Conservation (phyloP, 148 eudicot genomes). For the Drosera capensis region DNA sequence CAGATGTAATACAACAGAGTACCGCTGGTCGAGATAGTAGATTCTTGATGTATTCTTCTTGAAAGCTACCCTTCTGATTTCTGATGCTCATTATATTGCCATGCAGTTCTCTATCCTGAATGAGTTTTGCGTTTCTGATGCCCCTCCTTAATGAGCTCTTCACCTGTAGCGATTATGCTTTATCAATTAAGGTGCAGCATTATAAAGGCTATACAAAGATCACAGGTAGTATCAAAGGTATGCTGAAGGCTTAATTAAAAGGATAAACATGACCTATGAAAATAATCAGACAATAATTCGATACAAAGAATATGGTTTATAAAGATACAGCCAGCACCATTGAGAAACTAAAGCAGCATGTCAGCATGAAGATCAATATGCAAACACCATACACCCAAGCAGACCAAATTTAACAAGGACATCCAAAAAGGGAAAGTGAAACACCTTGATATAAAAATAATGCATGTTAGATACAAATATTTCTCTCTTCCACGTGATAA, state of each 20-base stretch:
- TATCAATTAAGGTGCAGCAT: neutral
- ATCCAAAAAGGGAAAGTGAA: too few species aligned
- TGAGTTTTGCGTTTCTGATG: constrained; percentile 25
- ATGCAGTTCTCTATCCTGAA: constrained; percentile 45
- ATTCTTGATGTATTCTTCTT: constrained; percentile 40
- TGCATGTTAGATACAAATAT: too few species aligned
- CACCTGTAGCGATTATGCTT: constrained; percentile 9
- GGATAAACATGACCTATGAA: too few species aligned
- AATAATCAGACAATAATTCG: too few species aligned
- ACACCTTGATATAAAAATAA: too few species aligned
- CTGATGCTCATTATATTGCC: constrained; percentile 33
- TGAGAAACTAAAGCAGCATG: too few species aligned
- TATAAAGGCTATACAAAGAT: neutral
- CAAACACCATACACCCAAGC: too few species aligned
- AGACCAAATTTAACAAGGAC: too few species aligned
- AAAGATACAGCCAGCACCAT: too few species aligned
- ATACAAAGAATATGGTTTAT: too few species aligned
- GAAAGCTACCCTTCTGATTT: constrained; percentile 46
- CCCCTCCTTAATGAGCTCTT: constrained; percentile 8
- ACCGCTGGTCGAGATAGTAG: constrained; percentile 55
- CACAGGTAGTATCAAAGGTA: neutral
- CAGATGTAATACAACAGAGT: neutral
- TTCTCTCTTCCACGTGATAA: too few species aligned
- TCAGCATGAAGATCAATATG: too few species aligned
- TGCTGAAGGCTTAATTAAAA: neutral